Percentiles rank a stretch among this genome's conserved stretches.
These are phyloP conservation scores for Daldinia childiae DNA, from an alignment of 495 filamentous ascomycete genomes.

Conservation along the genomic window DNA sequence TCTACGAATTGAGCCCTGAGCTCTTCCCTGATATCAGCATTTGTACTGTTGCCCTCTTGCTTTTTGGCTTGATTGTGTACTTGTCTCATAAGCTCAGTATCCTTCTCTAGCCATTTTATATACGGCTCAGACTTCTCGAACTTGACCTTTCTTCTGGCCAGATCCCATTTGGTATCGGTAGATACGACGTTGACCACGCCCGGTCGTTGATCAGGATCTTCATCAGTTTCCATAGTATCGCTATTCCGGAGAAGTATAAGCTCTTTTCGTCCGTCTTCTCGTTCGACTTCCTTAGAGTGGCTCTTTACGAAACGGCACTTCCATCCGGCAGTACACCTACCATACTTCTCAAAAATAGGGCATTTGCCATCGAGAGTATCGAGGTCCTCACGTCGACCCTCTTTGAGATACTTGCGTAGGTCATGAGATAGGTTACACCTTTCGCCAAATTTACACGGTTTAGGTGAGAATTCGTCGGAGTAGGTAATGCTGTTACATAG, in stretches of 20 bases:
- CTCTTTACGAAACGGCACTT: constrained; percentile 88
- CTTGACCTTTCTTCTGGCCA: constrained; percentile 71
- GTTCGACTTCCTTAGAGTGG: constrained; percentile 79
- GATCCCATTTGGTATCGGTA: constrained; percentile 69
- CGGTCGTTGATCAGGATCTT: constrained; percentile 48
- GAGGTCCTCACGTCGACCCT: constrained; percentile 83
- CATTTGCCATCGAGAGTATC: constrained; percentile 77
- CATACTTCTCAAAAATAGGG: constrained; percentile 78
- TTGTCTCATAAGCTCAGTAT: constrained; percentile 65
- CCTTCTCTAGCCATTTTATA: constrained; percentile 74
- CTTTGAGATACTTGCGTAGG: constrained; percentile 81
- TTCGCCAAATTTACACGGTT: constrained; percentile 75
- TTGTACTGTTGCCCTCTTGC: constrained; percentile 51
- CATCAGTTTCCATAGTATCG: constrained; percentile 33
- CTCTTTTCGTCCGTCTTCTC: constrained; percentile 81
- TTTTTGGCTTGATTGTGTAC: constrained; percentile 56
- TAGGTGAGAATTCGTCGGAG: constrained; percentile 78
- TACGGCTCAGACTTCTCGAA: constrained; percentile 80
- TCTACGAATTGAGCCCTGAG: constrained; percentile 81
- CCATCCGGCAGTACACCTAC: constrained; percentile 85
- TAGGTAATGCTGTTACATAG: constrained; percentile 77
- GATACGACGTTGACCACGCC: constrained; percentile 80
- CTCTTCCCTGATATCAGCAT: constrained; percentile 61
- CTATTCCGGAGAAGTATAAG: constrained; percentile 69
- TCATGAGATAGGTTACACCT: constrained; percentile 83